Base-by-base conservation (phyloP, 177 flowering plant species). In the Vitis hybrid region DNA sequence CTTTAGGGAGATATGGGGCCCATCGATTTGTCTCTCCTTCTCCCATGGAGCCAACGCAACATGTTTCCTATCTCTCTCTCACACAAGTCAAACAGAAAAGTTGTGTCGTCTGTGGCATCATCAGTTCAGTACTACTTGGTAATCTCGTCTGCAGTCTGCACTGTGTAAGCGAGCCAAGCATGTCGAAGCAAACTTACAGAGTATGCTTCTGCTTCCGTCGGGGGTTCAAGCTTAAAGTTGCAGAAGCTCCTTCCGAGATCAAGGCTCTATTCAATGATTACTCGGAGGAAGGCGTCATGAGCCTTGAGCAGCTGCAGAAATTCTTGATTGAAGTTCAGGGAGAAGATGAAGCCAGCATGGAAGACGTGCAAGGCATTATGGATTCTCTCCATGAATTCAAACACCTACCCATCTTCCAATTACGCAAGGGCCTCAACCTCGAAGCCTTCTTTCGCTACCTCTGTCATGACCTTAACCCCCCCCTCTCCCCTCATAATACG, bases 221-320 rank as follows among this genome's bases (percentile, higher is more conserved):
- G 35, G 78, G 27, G 32, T 77, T 72, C 68, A 62, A 61, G 72
- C 69, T 72, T 27, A 52, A 46, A 24, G 79, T 60, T 6, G 70
- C 70, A 1, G 83, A 74, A 69, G 55, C 77, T 11, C 79, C 83
- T 11, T 48, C 61, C 7, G 77, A 74, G 50, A 61, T 80, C 64
- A 77, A 70, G 55, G 9, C 58, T 24, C n/a, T 75, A 11, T 80
- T 80, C 60, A 8, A 70, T 32, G 11, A 27, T 1, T 71, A 74
- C 60, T 71, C 73, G 10, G 72, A 74, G 54, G 59, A 71, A 32
- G 67, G 66, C 24, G 19, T 51, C 18, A 71, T 71, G 75, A 55
- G 52, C 52, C 18, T 60, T 6, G 70, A 71, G 51, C 64, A 67
- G 13, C 52, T 76, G 24, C 68, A 49, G 6, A 55, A 62, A 17